A percentile compares a stretch with the other conserved stretches of the same genome.
These are phyloP conservation scores for Picochlorum sp. DNA, from an alignment of 139 green algal species.

Conservation along the genomic window DNA sequence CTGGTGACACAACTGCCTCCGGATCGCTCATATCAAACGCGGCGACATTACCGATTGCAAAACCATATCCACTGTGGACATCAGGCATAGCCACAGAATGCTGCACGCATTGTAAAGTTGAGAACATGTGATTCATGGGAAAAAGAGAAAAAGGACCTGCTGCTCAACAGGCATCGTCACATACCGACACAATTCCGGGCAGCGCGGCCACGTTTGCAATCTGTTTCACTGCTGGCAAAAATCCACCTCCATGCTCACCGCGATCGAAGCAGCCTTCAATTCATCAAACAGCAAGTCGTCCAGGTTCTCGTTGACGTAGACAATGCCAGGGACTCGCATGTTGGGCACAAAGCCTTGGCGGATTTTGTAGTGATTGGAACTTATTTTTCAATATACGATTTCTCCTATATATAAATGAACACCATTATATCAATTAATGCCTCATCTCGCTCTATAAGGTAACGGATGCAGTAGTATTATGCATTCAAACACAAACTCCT, in stretches of 20 bases:
- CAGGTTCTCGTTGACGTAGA: conserved; percentile 78
- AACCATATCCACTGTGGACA: conserved; percentile 85
- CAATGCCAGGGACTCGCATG: conserved; percentile 71
- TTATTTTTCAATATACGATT: conserved; percentile 38
- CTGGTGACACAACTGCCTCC: conserved; percentile 74
- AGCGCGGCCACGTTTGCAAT: conserved; percentile 81
- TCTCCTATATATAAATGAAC: neutral
- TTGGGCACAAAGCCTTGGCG: conserved; percentile 71
- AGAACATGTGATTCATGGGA: neutral
- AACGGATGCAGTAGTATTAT: neutral
- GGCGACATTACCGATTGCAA: conserved; percentile 89
- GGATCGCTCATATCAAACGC: conserved; percentile 81
- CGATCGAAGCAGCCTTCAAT: conserved; percentile 41
- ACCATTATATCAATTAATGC: neutral
- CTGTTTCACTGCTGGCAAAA: conserved; percentile 84
- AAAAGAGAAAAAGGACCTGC: neutral
- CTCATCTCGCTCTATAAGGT: too few species aligned
- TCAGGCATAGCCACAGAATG: conserved; percentile 80
- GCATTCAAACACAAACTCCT: conserved; percentile 3
- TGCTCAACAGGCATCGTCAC: neutral
- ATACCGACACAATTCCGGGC: conserved; percentile 72
- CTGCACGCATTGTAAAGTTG: conserved; percentile 9
- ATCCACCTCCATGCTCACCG: conserved; percentile 50
- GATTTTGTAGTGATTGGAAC: conserved; percentile 67
- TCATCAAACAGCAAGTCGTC: conserved; percentile 70